Percentiles rank a stretch among this genome's conserved stretches.
phyloP scores from a whole-genome alignment of 371 early-diverging fungal species.

The Fennellomyces sp. region DNA sequence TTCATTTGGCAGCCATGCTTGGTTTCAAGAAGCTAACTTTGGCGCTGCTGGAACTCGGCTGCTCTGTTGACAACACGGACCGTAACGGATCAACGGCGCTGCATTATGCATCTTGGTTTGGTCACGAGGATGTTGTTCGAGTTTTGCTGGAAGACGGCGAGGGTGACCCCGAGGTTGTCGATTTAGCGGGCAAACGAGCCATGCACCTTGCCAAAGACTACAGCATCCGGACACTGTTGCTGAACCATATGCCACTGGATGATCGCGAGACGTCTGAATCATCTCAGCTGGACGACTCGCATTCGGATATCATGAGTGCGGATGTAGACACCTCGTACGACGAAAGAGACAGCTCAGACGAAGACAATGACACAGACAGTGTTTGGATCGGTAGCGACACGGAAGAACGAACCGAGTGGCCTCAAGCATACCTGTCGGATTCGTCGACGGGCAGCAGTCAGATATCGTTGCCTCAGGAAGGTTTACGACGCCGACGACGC shows the following conservation, averaged over 20 bases:
- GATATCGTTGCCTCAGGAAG: background rate
- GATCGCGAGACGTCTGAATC: slow-evolving; percentile 17
- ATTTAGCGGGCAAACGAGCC: slow-evolving; percentile 29
- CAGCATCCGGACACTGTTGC: slow-evolving; percentile 17
- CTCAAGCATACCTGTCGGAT: slow-evolving; percentile 25
- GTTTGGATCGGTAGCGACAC: slow-evolving; percentile 30
- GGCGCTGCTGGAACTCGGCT: slow-evolving; percentile 32
- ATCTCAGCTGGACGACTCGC: slow-evolving; percentile 11
- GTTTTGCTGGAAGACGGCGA: slow-evolving; percentile 28
- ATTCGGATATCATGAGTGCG: slow-evolving; percentile 36
- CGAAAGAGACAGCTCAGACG: slow-evolving; percentile 13
- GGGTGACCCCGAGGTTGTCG: slow-evolving; percentile 32
- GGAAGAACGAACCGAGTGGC: slow-evolving; percentile 10
- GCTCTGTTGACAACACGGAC: slow-evolving; percentile 28
- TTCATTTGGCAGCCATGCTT: slow-evolving; percentile 45
- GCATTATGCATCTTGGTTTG: slow-evolving; percentile 25
- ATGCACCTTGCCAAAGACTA: slow-evolving; percentile 25
- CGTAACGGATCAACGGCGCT: slow-evolving; percentile 33
- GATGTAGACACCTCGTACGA: slow-evolving; percentile 39
- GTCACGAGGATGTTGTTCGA: slow-evolving; percentile 23
- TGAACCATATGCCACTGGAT: slow-evolving; percentile 14
- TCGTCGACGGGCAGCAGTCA: slow-evolving; percentile 20
- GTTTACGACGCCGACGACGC: slow-evolving; percentile 24
- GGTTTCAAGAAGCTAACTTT: slow-evolving; percentile 29
- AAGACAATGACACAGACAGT: slow-evolving; percentile 14